phyloP scores from a whole-genome alignment of 2,329 filamentous ascomycete species.

The Pseudofabraea citricarpa region DNA sequence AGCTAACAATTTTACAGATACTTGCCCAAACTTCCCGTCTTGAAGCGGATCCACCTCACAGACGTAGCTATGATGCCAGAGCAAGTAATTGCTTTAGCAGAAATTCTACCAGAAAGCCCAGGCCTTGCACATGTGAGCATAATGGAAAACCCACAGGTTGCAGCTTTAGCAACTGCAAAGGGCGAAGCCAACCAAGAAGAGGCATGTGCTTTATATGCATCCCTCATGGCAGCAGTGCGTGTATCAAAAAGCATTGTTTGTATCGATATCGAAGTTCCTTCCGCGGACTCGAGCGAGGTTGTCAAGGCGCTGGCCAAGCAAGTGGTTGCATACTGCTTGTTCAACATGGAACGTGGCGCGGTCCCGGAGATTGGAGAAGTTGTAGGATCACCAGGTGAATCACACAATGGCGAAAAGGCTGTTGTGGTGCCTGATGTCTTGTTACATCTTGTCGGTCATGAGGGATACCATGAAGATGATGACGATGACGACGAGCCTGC shows the following conservation, averaged over 20 bases:
- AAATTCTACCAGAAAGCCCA: slow-evolving; percentile 80
- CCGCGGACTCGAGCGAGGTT: slow-evolving; percentile 76
- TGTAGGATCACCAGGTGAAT: slow-evolving; percentile 26
- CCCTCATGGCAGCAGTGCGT: slow-evolving; percentile 80
- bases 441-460: slow-evolving; percentile 76
- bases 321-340: slow-evolving; percentile 88
- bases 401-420: slow-evolving; percentile 40
- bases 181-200: slow-evolving; percentile 84
- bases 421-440: slow-evolving; percentile 76
- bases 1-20: slow-evolving; percentile 43
- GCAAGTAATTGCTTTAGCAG: slow-evolving; percentile 85
- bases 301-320: slow-evolving; percentile 90
- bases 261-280: slow-evolving; percentile 87
- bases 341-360: slow-evolving; percentile 80
- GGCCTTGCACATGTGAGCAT: slow-evolving; percentile 83
- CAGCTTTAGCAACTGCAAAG: slow-evolving; percentile 66
- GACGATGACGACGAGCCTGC: slow-evolving; percentile 63
- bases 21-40: slow-evolving; percentile 68
- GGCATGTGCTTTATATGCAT: slow-evolving; percentile 89
- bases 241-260: slow-evolving; percentile 81
- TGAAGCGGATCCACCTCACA: slow-evolving; percentile 82
- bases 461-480: slow-evolving; percentile 41
- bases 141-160: slow-evolving; percentile 72
- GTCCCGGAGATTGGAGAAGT: slow-evolving; percentile 55
- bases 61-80: slow-evolving; percentile 81